Base-by-base conservation (phyloP, 768 basidiomycete species). In the Suillus subalutaceus region DNA sequence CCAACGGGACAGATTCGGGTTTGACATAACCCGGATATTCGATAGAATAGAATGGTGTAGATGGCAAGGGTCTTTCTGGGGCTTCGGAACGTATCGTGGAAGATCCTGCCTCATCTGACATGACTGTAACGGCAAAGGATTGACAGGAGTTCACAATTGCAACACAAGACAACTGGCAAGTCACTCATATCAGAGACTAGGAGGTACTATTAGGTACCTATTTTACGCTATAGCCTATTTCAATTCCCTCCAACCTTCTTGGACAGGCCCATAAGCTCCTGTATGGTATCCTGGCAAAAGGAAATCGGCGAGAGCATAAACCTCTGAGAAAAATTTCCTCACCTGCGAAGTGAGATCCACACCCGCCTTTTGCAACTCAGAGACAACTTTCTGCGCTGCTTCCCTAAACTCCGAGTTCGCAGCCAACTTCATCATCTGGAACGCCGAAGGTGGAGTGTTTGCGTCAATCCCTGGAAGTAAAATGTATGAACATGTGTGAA, bases 1-100 rank as follows among this genome's bases (percentile, higher is more conserved):
- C 93, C 20, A 81, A 69, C 0, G 87, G 82, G 6, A 89, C 83
- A 41, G 93, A 91, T 1, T 83, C 74, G 4, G 82, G 77, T 16
- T 83, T 78, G 63, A 97, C 89, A 69, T 94, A 93, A 67, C 95
- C 95, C 8, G 95, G 95, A 79, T 95, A 97, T 76, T 97, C 96
- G 67, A 97, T 82, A 6, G 93, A 90, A 73, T 91, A 91, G 74
- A 89, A 91, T 38, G 86, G 81, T 6, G 82, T 80, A 41, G 84
- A 80, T 26, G 89, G 86, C 2, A 94, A 79, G 2, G 83, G 79
- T 23, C 62, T 76, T 46, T 81, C 77, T 18, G 76, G 78, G 0
- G 84, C 84, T 44, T 73, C 68, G n/a, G 66, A 59, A 12, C 71
- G 66, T 4, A 67, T 43, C 3, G 66, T 52, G 37, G 69, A 59